Base-by-base conservation (phyloP, 176 grass and related monocot genomes). In the Oryza rufipogon region DNA sequence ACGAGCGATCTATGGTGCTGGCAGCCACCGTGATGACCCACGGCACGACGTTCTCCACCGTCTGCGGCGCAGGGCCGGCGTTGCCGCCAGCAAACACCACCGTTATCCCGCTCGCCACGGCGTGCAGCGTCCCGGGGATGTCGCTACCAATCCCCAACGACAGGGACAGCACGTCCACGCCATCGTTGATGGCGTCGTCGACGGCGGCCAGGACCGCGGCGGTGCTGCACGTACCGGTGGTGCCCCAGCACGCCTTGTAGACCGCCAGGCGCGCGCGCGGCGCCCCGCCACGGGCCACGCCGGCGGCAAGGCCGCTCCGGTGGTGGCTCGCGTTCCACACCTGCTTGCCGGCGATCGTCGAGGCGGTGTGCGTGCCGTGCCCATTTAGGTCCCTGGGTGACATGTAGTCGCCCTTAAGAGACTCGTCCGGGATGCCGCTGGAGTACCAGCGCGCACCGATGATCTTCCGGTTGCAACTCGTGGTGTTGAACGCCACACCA, bases 111-210 rank as follows among this genome's bases (percentile, higher is more conserved):
- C 28, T 84, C 8, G 60, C 75, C 9, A 95, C 82, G 0, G 90
- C 93, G 17, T 95, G 93, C 7, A 96, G 52, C 7, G 94, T 78
- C 8, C 73, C 86, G 0, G 72, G 60, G 0, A 52, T 5, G 30
- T 92, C 88, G 0, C 13, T 6, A 38, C 0, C 0, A 0, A 0
- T 0, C 12, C 34, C 32, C 7, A 96, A 6, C 0, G 94, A 93
- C 23, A 96, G 15, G 3, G 94, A 96, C 46, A 96, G 25, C 23
- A 96, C 76, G 63, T 91, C 86, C 3, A 96, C 94, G 5, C 94
- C 91, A 6, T 95, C 90, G 9, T 88, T 46, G 8, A 95, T 95
- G 66, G 93, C 93, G 13, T 95, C 75, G 22, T 95, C 93, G 14
- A 95, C 71, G 20, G 87, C 93, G 0, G 63, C 75, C 0, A 95